Evolutionary conservation across 2,329 filamentous ascomycete species (phyloP), one percentile per base, ranked within the genome.

Genomic region (Cercospora sp.): DNA sequence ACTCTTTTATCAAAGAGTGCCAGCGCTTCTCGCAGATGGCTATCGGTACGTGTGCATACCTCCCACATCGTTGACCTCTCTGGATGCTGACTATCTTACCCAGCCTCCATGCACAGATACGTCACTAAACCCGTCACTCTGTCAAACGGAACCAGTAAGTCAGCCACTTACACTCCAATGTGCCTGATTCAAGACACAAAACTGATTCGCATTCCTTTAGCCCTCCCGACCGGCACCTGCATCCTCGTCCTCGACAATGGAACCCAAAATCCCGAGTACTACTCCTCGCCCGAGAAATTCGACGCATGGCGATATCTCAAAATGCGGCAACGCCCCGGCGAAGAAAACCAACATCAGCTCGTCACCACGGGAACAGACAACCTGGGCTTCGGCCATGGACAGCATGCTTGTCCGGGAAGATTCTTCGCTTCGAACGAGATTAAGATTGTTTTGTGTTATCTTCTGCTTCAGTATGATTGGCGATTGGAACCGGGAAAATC

Each of bases 371-470:
- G 55, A 8, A 12, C 69, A 3, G 65, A 70, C 3, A 71, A 77
- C 65, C 32, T 77, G 40, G 68, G 49, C 0, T 79, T 78, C 69
- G 76, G 77, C 13, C 70, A 74, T 51, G 79, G 79, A 32, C 68
- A 71, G 21, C 74, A 79, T 55, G 77, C 60, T 18, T 67, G 65
- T 16, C 65, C 65, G 0, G 65, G 66, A 13, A 71, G 78, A 21
- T 79, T 80, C 70, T 78, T 80, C 43, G 79, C 76, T 9, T 68
- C 70, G 10, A 76, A 76, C 43, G 76, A 77, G 40, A 74, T 79
- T 45, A 80, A 80, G 65, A 73, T 80, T 28, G 67, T 74, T 1
- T 57, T 80, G n/a, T 72, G 68, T n/a, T 73, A 76, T 65, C 62
- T 80, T 16, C 69, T 79, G 18, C 55, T 78, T 16, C 73, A 77